phyloP scores from a whole-genome alignment of 2,329 filamentous ascomycete species.

The Saccharata proteae region DNA sequence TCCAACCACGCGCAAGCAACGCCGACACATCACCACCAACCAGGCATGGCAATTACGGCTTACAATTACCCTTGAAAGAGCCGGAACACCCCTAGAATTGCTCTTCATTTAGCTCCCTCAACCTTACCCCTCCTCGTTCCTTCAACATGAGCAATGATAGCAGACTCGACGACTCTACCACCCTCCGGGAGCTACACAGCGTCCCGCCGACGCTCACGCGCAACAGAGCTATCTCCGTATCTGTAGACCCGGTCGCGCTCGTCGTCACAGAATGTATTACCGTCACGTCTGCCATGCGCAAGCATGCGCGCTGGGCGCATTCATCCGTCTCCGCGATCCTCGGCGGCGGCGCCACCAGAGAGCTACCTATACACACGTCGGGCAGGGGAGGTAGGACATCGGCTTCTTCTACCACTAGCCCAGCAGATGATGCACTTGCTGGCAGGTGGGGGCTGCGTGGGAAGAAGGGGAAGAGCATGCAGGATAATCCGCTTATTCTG shows the following conservation, averaged over 20 bases:
- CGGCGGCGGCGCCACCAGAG: conserved; percentile 52
- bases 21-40: conserved; percentile 1
- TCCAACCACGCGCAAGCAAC: too few relatives aligned
- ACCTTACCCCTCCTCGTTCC: conserved; percentile 1
- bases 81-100: neutral
- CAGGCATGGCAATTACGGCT: conserved; percentile 7
- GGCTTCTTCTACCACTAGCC: conserved; percentile 18
- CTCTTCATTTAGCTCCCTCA: neutral
- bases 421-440: conserved; percentile 46
- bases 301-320: conserved; percentile 90
- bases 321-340: conserved; percentile 93
- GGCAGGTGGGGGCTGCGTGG: conserved; percentile 89
- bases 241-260: conserved; percentile 79
- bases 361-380: conserved; percentile 21
- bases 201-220: conserved; percentile 4
- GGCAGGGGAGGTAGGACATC: conserved; percentile 24
- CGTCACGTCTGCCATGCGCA: conserved; percentile 95
- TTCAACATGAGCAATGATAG: conserved; percentile 6
- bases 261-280: conserved; percentile 98
- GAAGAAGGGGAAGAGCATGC: conserved; percentile 93
- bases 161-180: conserved; percentile 6
- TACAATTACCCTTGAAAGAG: conserved; percentile 3
- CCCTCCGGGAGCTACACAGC: conserved; percentile 4
- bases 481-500: conserved; percentile 92
- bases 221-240: conserved; percentile 48